These are phyloP conservation scores for Penicillium longicatenatum DNA, from an alignment of 495 filamentous ascomycete species.

Conservation along the genomic window DNA sequence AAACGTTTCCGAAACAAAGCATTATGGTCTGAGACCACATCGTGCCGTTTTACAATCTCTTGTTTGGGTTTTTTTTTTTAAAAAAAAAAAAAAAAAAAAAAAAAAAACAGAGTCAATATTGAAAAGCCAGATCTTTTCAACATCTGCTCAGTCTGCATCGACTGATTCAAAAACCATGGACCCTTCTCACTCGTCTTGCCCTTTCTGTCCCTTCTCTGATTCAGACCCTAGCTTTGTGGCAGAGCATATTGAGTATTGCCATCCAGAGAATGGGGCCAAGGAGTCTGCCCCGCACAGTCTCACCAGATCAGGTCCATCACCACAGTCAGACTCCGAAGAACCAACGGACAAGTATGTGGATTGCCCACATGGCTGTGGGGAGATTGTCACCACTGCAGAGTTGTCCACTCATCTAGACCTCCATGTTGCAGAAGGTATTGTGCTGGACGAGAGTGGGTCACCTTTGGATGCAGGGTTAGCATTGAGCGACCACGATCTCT, in stretches of 20 bases:
- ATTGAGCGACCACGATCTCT: constrained; percentile 9
- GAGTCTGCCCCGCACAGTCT: not conserved
- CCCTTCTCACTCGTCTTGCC: constrained; percentile 39
- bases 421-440: constrained; percentile 63
- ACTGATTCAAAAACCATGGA: constrained; percentile 27
- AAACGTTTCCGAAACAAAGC: not conserved
- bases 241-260: constrained; percentile 58
- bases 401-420: constrained; percentile 74
- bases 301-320: not conserved
- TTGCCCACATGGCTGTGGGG: constrained; percentile 76
- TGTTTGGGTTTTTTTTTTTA: not conserved
- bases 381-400: constrained; percentile 60
- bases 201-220: constrained; percentile 58
- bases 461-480: not conserved
- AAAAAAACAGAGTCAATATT: not conserved
- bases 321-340: constrained; percentile 28
- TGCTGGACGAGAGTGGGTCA: constrained; percentile 43
- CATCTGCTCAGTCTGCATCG: not conserved
- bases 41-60: not conserved
- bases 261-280: constrained; percentile 47
- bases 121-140: not conserved
- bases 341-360: constrained; percentile 51
- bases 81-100: too few relatives aligned
- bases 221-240: constrained; percentile 48
- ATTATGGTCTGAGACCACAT: not conserved